phyloP scores from a whole-genome alignment of 2,329 filamentous ascomycete species.

The Hirsutella minnesotensis region DNA sequence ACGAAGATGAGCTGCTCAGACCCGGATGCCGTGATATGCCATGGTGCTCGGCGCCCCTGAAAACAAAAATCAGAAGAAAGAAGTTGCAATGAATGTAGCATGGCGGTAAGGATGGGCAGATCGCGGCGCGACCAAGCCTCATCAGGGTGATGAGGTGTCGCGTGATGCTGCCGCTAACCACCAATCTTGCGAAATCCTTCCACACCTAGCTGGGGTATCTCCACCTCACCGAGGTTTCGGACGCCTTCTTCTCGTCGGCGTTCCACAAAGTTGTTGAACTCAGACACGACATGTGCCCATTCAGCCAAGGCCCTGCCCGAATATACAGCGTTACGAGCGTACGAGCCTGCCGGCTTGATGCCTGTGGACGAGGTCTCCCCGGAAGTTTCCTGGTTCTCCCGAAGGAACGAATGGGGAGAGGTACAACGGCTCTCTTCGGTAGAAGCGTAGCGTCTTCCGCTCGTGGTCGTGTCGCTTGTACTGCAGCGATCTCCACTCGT shows the following conservation, averaged over 20 bases:
- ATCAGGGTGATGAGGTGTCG: not conserved
- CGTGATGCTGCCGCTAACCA: conserved; percentile 10
- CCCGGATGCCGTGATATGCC: no score
- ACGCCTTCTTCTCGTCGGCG: conserved; percentile 64
- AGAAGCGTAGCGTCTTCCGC: conserved; percentile 1
- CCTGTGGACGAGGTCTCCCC: conserved; percentile 26
- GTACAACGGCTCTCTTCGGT: not conserved
- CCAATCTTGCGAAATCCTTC: conserved; percentile 28
- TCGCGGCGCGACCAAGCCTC: no score
- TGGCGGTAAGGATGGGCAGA: no score
- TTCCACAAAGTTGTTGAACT: conserved; percentile 75
- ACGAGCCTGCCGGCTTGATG: conserved; percentile 32
- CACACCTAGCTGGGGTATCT: conserved; percentile 34
- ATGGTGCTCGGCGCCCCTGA: no score
- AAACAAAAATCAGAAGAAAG: no score
- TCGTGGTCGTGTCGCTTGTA: not conserved
- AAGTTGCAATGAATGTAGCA: no score
- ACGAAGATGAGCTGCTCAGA: no score
- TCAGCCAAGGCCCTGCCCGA: conserved; percentile 65
- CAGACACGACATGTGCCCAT: conserved; percentile 62
- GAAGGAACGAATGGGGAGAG: not conserved
- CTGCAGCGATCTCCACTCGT: conserved; percentile 1
- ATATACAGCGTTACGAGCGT: conserved; percentile 42
- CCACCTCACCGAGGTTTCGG: conserved; percentile 51
- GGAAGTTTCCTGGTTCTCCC: conserved; percentile 4